These are phyloP conservation scores for Fusarium nygamai DNA, from an alignment of 2,329 filamentous ascomycete genomes.

Conservation along the genomic window DNA sequence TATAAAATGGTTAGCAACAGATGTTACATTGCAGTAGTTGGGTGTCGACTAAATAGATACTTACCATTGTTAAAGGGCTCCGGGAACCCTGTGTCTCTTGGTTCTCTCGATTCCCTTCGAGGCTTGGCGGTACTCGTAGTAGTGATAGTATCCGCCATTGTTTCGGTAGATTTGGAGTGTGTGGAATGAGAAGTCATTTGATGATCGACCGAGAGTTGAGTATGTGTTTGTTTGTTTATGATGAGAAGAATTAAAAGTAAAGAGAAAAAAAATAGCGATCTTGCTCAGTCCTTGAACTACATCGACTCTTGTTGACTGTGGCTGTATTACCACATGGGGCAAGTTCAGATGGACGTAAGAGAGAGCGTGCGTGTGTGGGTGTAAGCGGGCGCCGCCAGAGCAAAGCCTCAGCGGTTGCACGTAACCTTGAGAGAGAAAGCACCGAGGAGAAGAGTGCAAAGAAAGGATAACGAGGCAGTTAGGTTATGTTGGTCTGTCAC, in stretches of 20 bases:
- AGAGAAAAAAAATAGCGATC: background rate
- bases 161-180: conserved; percentile 36
- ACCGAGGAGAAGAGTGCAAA: background rate
- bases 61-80: conserved; percentile 60
- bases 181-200: conserved; percentile 13
- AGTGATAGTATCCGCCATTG: conserved; percentile 44
- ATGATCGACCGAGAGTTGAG: background rate
- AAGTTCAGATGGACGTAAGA: conserved; percentile 31
- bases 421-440: background rate
- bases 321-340: conserved; percentile 32
- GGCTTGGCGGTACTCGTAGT: conserved; percentile 37
- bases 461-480: background rate
- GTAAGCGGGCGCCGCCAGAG: conserved; percentile 37
- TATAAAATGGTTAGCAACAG: conserved; percentile 35
- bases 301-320: conserved; percentile 20
- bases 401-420: conserved; percentile 33
- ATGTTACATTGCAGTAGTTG: background rate
- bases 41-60: conserved; percentile 31
- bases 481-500: conserved; percentile 14
- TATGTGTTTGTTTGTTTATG: background rate
- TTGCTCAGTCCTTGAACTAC: conserved; percentile 28
- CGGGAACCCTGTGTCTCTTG: conserved; percentile 62
- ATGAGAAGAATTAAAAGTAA: background rate
- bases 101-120: conserved; percentile 43
- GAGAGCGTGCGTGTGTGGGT: conserved; percentile 1